Evolutionary conservation across 140 eudicot genomes (phyloP).

Genomic region (Bidens hawaiensis): DNA sequence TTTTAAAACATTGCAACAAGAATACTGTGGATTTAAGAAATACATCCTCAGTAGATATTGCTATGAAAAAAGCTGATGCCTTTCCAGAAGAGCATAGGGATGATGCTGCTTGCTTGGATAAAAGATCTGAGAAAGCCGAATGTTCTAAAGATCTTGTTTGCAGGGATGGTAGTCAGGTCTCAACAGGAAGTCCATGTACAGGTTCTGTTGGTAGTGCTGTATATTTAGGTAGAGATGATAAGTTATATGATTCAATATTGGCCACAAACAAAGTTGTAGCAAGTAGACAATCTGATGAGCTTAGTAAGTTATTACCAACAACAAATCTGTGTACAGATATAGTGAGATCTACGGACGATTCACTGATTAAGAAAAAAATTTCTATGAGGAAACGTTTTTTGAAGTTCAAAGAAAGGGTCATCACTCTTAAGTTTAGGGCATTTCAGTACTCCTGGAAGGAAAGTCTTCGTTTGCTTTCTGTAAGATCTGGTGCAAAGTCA

Average conservation of each 20-base stretch:
- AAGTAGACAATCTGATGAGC: slow-evolving; percentile 38
- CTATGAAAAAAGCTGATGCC: slow-evolving; percentile 19
- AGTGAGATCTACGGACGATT: slow-evolving; percentile 13
- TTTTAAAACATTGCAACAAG: slow-evolving; percentile 16
- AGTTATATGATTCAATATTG: slow-evolving; percentile 27
- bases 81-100: slow-evolving; percentile 20
- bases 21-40: slow-evolving; percentile 25
- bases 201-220: slow-evolving; percentile 13
- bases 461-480: slow-evolving; percentile 50
- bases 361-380: slow-evolving; percentile 40
- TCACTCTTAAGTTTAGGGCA: slow-evolving; percentile 54
- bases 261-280: slow-evolving; percentile 59
- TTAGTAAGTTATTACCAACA: slow-evolving; percentile 55
- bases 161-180: slow-evolving; percentile 17
- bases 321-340: slow-evolving; percentile 8
- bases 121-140: slow-evolving; percentile 28
- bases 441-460: slow-evolving; percentile 73
- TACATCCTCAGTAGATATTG: slow-evolving; percentile 34
- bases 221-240: slow-evolving; percentile 13
- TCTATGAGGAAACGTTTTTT: slow-evolving; percentile 46
- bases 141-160: slow-evolving; percentile 15
- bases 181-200: not conserved
- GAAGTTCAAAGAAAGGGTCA: slow-evolving; percentile 63
- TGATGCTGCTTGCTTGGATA: slow-evolving; percentile 9
- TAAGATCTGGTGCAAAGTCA: slow-evolving; percentile 47